These are phyloP conservation scores for Myrmaecium sp. DNA, from an alignment of 2,329 filamentous ascomycete genomes.

Conservation along the genomic window DNA sequence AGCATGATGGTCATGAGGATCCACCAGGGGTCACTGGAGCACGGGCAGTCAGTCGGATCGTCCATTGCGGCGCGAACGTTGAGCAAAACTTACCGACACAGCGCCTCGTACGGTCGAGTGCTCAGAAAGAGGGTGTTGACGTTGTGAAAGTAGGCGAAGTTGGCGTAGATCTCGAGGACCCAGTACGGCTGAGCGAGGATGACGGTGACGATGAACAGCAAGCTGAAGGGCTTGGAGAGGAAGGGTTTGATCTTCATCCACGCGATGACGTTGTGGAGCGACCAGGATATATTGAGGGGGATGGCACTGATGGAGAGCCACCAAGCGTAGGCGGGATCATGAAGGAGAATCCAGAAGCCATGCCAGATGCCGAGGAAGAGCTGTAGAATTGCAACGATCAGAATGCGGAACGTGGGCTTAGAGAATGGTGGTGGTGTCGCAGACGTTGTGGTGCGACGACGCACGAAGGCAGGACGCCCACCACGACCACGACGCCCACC, in stretches of 20 bases:
- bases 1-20: slow-evolving; percentile 43
- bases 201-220: slow-evolving; percentile 42
- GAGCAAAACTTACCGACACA: slow-evolving; percentile 32
- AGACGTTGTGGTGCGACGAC: too few relatives aligned
- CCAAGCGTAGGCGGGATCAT: slow-evolving; percentile 42
- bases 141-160: slow-evolving; percentile 46
- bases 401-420: too few relatives aligned
- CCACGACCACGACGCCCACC: not conserved
- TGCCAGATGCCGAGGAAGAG: slow-evolving; percentile 39
- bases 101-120: slow-evolving; percentile 41
- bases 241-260: slow-evolving; percentile 52
- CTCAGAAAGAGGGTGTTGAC: slow-evolving; percentile 34
- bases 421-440: too few relatives aligned
- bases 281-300: slow-evolving; percentile 45
- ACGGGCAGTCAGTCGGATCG: slow-evolving; percentile 1
- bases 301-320: slow-evolving; percentile 45
- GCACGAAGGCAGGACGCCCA: too few relatives aligned
- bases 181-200: slow-evolving; percentile 45
- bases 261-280: slow-evolving; percentile 47
- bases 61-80: not conserved
- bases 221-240: slow-evolving; percentile 31
- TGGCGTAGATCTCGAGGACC: slow-evolving; percentile 47
- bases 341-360: slow-evolving; percentile 42
- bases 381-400: slow-evolving; percentile 12
- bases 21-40: slow-evolving; percentile 46